Percentiles rank a stretch among this genome's conserved stretches.
Conservation (phyloP, 176 grass and related monocot species). For the Aegilops bicornis region DNA sequence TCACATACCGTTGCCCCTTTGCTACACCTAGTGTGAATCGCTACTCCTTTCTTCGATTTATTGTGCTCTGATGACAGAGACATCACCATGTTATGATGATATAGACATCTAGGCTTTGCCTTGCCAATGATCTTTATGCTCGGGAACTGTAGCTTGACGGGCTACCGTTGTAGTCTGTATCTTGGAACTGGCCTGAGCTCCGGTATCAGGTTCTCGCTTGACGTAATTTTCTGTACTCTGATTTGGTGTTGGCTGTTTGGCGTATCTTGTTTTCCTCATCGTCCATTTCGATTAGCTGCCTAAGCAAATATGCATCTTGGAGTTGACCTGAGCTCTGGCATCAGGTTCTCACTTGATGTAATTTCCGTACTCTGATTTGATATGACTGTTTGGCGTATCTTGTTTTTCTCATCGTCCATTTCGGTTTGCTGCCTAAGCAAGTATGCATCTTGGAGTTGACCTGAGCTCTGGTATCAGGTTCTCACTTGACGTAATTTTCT, state of each 20-base stretch:
- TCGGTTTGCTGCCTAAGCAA: background rate
- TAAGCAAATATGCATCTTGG: background rate
- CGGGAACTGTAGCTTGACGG: conserved; percentile 12
- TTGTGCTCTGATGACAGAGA: conserved; percentile 33
- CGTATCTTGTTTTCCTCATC: background rate
- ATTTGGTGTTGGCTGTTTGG: conserved; percentile 25
- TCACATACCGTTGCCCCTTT: conserved; percentile 31
- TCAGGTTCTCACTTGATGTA: background rate
- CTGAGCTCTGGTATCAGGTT: conserved; percentile 10
- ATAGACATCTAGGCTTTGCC: background rate
- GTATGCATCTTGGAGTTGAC: conserved; percentile 28
- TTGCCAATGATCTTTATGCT: conserved; percentile 32
- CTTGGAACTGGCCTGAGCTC: background rate
- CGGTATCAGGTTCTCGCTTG: background rate
- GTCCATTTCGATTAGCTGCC: background rate
- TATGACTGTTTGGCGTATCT: conserved; percentile 25
- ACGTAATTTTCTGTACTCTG: background rate
- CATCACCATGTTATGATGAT: conserved; percentile 34
- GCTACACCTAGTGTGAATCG: conserved; percentile 25
- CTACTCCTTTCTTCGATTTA: conserved; percentile 33
- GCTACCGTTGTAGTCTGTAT: conserved; percentile 5
- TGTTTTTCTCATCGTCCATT: background rate
- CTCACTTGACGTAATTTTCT: conserved; percentile 11
- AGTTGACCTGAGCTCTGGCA: conserved; percentile 30
- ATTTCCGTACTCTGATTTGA: conserved; percentile 27